Evolutionary conservation across 2,329 filamentous ascomycete genomes (phyloP).

Genomic region (Pseudogymnoascus sp.): DNA sequence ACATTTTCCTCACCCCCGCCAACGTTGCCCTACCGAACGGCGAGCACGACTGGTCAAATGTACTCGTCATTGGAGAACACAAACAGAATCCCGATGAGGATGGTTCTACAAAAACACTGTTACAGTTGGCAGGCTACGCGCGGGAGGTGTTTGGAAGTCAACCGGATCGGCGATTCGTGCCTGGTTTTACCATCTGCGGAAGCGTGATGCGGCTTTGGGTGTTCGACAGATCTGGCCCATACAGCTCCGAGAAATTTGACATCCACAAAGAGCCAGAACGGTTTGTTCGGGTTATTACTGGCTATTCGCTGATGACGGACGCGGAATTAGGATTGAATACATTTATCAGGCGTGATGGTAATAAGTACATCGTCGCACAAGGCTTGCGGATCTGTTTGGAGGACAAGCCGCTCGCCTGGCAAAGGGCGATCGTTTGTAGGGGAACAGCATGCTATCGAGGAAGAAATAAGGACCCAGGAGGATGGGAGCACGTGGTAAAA

Average conservation of each 20-base stretch:
- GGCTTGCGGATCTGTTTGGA: neutral
- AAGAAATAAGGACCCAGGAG: conserved; percentile 14
- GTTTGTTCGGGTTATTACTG: neutral
- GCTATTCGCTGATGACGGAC: neutral
- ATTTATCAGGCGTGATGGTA: neutral
- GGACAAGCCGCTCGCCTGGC: neutral
- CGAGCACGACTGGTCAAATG: no score
- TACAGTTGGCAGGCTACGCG: no score
- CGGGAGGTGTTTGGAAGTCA: no score
- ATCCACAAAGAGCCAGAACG: neutral
- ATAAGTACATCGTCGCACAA: neutral
- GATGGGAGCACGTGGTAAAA: conserved; percentile 25
- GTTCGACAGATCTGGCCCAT: conserved; percentile 27
- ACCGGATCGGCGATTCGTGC: no score
- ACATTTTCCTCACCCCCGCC: no score
- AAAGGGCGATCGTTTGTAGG: conserved; percentile 4
- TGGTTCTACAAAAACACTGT: no score
- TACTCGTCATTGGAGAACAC: no score
- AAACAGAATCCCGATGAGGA: no score
- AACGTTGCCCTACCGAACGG: no score
- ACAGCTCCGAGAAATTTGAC: neutral
- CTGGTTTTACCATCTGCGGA: no score
- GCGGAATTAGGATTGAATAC: neutral
- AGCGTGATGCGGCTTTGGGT: conserved; percentile 27
- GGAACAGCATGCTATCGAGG: conserved; percentile 22